A percentile compares a stretch with the other conserved stretches of the same genome.
phyloP scores from a whole-genome alignment of 495 filamentous ascomycete genomes.

The Penicillium mononematosum region DNA sequence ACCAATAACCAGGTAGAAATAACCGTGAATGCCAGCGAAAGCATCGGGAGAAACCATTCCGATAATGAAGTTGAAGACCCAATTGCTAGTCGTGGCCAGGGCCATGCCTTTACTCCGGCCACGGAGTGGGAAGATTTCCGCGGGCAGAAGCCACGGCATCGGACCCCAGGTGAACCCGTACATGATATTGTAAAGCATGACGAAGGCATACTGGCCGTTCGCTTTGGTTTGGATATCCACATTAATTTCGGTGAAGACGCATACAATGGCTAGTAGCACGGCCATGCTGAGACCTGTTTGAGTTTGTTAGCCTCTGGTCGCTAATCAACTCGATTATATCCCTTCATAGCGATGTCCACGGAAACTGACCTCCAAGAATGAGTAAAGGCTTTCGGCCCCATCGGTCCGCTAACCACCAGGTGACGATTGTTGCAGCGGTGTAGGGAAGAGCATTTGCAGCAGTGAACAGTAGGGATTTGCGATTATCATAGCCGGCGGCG shows the following conservation, averaged over 20 bases:
- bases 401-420: slow-evolving; percentile 34
- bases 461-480: slow-evolving; percentile 28
- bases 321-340: not conserved
- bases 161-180: slow-evolving; percentile 61
- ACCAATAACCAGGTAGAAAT: slow-evolving; percentile 69
- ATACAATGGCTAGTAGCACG: slow-evolving; percentile 26
- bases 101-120: slow-evolving; percentile 68
- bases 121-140: slow-evolving; percentile 69
- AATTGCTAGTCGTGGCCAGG: slow-evolving; percentile 68
- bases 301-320: not conserved
- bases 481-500: slow-evolving; percentile 28
- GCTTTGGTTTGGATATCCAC: slow-evolving; percentile 21
- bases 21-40: slow-evolving; percentile 58
- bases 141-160: slow-evolving; percentile 68
- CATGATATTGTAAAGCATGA: slow-evolving; percentile 38
- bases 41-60: slow-evolving; percentile 71
- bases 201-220: slow-evolving; percentile 38
- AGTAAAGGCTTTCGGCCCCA: slow-evolving; percentile 43
- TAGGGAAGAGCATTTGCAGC: slow-evolving; percentile 33
- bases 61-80: slow-evolving; percentile 77
- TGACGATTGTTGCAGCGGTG: slow-evolving; percentile 30
- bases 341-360: not conserved
- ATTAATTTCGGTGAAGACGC: slow-evolving; percentile 27
- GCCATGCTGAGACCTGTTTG: slow-evolving; percentile 25
- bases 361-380: slow-evolving; percentile 26